Conservation (phyloP, 345 rosid species). For the Arabis hirsuta region DNA sequence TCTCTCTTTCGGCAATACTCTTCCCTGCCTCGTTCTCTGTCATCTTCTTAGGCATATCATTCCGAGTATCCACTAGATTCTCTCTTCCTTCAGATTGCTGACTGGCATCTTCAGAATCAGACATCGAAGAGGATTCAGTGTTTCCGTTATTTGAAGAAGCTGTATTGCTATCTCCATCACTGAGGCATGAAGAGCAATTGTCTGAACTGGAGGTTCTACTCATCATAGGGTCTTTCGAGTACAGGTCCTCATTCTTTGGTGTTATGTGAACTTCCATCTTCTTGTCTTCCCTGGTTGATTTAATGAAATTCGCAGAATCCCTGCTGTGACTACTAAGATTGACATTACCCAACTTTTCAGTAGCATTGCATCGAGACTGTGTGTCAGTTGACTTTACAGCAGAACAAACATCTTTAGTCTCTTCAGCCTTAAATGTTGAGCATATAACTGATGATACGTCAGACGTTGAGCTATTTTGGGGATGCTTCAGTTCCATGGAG, state of each 20-base stretch:
- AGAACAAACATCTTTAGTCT: slow-evolving; percentile 39
- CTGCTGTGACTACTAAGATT: slow-evolving; percentile 38
- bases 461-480: slow-evolving; percentile 63
- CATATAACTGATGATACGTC: slow-evolving; percentile 58
- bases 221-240: slow-evolving; percentile 46
- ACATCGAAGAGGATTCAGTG: slow-evolving; percentile 73
- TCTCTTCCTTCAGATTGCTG: slow-evolving; percentile 72
- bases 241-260: slow-evolving; percentile 39
- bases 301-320: slow-evolving; percentile 37
- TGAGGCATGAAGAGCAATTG: slow-evolving; percentile 84
- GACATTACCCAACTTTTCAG: slow-evolving; percentile 51
- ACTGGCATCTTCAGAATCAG: slow-evolving; percentile 83
- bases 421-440: slow-evolving; percentile 54
- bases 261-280: slow-evolving; percentile 46
- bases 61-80: slow-evolving; percentile 42
- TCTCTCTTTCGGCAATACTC: slow-evolving; percentile 33
- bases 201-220: slow-evolving; percentile 75
- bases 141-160: slow-evolving; percentile 70
- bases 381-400: slow-evolving; percentile 51
- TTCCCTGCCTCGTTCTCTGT: slow-evolving; percentile 22
- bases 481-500: slow-evolving; percentile 66
- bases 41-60: slow-evolving; percentile 49
- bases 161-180: slow-evolving; percentile 83
- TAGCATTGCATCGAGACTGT: slow-evolving; percentile 46
- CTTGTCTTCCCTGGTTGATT: slow-evolving; percentile 45